Evolutionary conservation across 768 basidiomycete genomes (phyloP).

Genomic region (Tephrocybe sp.): DNA sequence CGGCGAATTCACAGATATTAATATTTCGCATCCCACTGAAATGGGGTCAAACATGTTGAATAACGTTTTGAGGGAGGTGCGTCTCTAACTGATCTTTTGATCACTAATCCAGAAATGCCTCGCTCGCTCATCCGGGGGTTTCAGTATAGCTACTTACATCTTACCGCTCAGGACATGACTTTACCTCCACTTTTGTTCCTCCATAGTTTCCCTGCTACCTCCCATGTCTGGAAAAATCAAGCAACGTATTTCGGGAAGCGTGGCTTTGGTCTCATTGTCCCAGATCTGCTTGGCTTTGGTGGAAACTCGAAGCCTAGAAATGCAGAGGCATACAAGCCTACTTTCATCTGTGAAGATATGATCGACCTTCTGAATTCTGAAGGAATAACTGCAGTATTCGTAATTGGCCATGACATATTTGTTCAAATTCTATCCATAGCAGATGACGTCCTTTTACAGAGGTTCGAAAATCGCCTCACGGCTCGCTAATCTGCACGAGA

Average conservation of each 20-base stretch:
- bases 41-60: too few relatives aligned
- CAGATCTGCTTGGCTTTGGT: slow-evolving; percentile 52
- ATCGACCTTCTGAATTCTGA: slow-evolving; percentile 41
- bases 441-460: slow-evolving; percentile 24
- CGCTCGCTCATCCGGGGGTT: slow-evolving; percentile 37
- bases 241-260: slow-evolving; percentile 33
- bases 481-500: slow-evolving; percentile 34
- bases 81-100: too few relatives aligned
- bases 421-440: too few relatives aligned
- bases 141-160: slow-evolving; percentile 36
- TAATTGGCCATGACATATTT: slow-evolving; percentile 40
- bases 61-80: too few relatives aligned
- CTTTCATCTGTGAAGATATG: slow-evolving; percentile 36
- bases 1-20: too few relatives aligned
- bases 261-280: slow-evolving; percentile 45
- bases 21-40: too few relatives aligned
- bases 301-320: slow-evolving; percentile 44
- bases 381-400: slow-evolving; percentile 29
- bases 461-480: slow-evolving; percentile 34
- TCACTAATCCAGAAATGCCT: too few relatives aligned
- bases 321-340: slow-evolving; percentile 32
- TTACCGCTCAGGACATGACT: slow-evolving; percentile 21
- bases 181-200: slow-evolving; percentile 38
- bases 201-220: slow-evolving; percentile 46
- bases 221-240: slow-evolving; percentile 37